Percentiles rank a stretch among this genome's conserved stretches.
phyloP scores from a whole-genome alignment of 768 basidiomycete species.

The Polyporus arcularius region DNA sequence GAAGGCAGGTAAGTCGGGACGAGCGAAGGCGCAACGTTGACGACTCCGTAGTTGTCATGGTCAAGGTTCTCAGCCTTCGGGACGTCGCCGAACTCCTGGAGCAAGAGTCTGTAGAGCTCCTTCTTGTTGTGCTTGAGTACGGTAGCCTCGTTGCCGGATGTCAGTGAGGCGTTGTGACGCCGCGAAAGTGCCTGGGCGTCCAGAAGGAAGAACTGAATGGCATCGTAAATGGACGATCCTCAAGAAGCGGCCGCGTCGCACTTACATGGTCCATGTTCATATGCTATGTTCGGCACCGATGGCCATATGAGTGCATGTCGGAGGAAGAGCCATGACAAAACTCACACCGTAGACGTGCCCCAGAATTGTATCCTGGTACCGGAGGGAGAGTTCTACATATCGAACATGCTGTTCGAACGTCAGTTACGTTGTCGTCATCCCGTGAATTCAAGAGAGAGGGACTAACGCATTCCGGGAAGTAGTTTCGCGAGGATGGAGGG shows the following conservation, averaged over 20 bases:
- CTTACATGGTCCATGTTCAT: slow-evolving; percentile 82
- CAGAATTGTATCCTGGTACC: slow-evolving; percentile 86
- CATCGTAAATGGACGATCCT: slow-evolving; percentile 1
- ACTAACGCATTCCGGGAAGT: slow-evolving; percentile 84
- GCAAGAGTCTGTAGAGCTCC: slow-evolving; percentile 56
- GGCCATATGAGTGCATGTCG: slow-evolving; percentile 25
- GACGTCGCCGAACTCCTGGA: slow-evolving; percentile 66
- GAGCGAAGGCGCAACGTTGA: slow-evolving; percentile 80
- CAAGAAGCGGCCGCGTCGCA: slow-evolving; percentile 12
- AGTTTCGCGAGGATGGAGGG: slow-evolving; percentile 78
- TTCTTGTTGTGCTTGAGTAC: slow-evolving; percentile 25
- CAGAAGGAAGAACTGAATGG: slow-evolving; percentile 33
- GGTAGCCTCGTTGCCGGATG: slow-evolving; percentile 10
- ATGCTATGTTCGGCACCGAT: slow-evolving; percentile 48
- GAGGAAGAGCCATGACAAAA: slow-evolving; percentile 21
- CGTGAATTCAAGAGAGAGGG: slow-evolving; percentile 8
- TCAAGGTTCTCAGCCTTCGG: slow-evolving; percentile 55
- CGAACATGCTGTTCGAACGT: slow-evolving; percentile 51
- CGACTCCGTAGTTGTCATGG: slow-evolving; percentile 67
- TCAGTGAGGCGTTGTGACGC: slow-evolving; percentile 9
- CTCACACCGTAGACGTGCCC: slow-evolving; percentile 84
- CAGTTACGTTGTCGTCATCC: slow-evolving; percentile 8
- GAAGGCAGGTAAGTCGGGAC: slow-evolving; percentile 88
- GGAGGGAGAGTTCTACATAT: slow-evolving; percentile 72
- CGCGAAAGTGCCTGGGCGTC: slow-evolving; percentile 32